A percentile compares a stretch with the other conserved stretches of the same genome.
Conservation (phyloP, 2,329 filamentous ascomycete species). For the Sclerotinia sclerotiorum region DNA sequence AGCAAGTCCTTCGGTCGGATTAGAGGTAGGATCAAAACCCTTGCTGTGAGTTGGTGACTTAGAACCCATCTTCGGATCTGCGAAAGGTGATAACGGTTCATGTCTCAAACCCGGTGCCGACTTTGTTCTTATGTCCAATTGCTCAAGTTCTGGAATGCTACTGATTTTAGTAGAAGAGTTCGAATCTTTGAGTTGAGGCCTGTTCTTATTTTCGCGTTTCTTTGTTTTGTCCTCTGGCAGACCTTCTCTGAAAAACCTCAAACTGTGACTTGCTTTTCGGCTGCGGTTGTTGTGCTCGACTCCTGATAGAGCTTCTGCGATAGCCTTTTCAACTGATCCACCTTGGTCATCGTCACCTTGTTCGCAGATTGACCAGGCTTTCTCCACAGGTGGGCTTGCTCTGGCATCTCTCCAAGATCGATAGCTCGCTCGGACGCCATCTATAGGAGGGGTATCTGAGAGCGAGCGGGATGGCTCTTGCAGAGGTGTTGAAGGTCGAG, state of each 20-base stretch:
- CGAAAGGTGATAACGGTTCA: constrained; percentile 24
- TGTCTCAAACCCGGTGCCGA: constrained; percentile 1
- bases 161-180: constrained; percentile 8
- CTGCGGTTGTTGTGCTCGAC: constrained; percentile 64
- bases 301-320: constrained; percentile 60
- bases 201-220: constrained; percentile 49
- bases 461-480: constrained; percentile 29
- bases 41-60: constrained; percentile 1
- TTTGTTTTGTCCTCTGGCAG: constrained; percentile 59
- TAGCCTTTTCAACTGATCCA: constrained; percentile 64
- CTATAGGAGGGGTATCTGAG: constrained; percentile 36
- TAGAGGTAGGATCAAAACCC: neutral
- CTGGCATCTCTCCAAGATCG: constrained; percentile 40
- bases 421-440: constrained; percentile 39
- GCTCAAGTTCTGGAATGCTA: constrained; percentile 14
- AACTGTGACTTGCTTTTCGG: constrained; percentile 65
- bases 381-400: constrained; percentile 46
- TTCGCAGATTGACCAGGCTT: constrained; percentile 64
- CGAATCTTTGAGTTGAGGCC: constrained; percentile 39
- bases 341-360: constrained; percentile 54
- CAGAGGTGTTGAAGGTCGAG: constrained; percentile 32
- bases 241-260: constrained; percentile 67
- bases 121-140: neutral
- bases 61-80: constrained; percentile 11
- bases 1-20: constrained; percentile 30